Evolutionary conservation across 1,139 yeast genomes (phyloP).

Genomic region (Magnusiomyces sp.): DNA sequence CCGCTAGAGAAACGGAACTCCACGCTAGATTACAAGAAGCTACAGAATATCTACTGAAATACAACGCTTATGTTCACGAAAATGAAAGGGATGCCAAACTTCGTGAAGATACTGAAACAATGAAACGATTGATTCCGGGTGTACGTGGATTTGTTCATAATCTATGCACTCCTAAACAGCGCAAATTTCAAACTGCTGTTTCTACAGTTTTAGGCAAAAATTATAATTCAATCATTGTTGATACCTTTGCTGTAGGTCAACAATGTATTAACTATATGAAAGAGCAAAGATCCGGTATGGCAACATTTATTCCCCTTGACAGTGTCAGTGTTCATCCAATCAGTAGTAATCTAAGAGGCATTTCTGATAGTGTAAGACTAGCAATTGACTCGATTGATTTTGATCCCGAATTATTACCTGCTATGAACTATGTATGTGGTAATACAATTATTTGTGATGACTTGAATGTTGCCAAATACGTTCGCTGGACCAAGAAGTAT

Average conservation of each 20-base stretch:
- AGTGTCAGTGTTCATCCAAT: constrained; percentile 58
- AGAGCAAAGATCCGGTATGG: constrained; percentile 77
- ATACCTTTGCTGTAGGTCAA: constrained; percentile 62
- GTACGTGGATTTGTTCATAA: constrained; percentile 76
- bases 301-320: constrained; percentile 84
- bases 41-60: constrained; percentile 55
- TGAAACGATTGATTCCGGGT: constrained; percentile 69
- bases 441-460: constrained; percentile 73
- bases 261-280: constrained; percentile 77
- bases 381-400: constrained; percentile 60
- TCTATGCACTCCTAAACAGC: constrained; percentile 69
- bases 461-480: constrained; percentile 55
- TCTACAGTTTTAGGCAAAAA: constrained; percentile 73
- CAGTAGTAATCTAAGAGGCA: constrained; percentile 46
- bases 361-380: constrained; percentile 51
- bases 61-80: constrained; percentile 70
- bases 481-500: constrained; percentile 60
- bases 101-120: constrained; percentile 60
- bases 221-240: constrained; percentile 79
- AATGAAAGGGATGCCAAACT: constrained; percentile 57
- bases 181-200: constrained; percentile 67
- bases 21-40: constrained; percentile 61
- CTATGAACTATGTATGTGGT: constrained; percentile 74
- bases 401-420: constrained; percentile 63
- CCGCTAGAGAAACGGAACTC: constrained; percentile 44